Evolutionary conservation across 768 basidiomycete genomes (phyloP).

Genomic region (Phaeotremella skinneri): DNA sequence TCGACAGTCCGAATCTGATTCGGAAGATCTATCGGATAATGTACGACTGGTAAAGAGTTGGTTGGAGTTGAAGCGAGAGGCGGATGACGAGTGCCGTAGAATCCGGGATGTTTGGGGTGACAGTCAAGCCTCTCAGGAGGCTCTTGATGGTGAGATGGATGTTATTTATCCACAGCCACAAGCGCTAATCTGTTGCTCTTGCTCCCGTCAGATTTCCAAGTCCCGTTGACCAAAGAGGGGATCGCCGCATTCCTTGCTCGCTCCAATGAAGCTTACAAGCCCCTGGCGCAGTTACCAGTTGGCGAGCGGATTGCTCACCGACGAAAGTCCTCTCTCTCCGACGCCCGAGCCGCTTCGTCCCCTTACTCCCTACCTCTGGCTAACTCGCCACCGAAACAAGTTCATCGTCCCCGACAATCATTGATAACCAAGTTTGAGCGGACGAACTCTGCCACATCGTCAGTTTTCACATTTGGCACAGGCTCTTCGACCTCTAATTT

Average conservation of each 20-base stretch:
- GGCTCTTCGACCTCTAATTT: conserved; percentile 15
- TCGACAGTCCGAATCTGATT: background rate
- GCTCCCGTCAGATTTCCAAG: conserved; percentile 19
- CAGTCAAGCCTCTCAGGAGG: conserved; percentile 9
- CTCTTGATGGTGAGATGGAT: conserved; percentile 16
- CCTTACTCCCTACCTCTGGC: conserved; percentile 40
- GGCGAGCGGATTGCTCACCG: conserved; percentile 24
- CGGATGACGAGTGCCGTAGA: conserved; percentile 31
- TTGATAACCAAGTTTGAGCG: conserved; percentile 43
- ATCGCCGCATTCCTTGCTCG: conserved; percentile 37
- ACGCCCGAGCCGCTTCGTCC: conserved; percentile 24
- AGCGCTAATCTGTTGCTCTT: background rate
- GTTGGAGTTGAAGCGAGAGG: conserved; percentile 41
- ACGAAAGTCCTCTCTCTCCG: conserved; percentile 33
- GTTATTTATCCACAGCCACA: background rate
- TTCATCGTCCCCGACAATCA: background rate
- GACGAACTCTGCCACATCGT: conserved; percentile 36
- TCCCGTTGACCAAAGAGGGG: conserved; percentile 21
- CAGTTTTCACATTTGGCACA: conserved; percentile 15
- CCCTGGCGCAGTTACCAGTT: conserved; percentile 23
- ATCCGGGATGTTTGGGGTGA: conserved; percentile 8
- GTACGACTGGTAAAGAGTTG: conserved; percentile 28
- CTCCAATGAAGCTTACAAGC: conserved; percentile 33
- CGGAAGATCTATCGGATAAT: conserved; percentile 7
- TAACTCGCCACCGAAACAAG: background rate